Evolutionary conservation across 148 eudicot genomes (phyloP).

Genomic region (Rhododendron williamsianum): DNA sequence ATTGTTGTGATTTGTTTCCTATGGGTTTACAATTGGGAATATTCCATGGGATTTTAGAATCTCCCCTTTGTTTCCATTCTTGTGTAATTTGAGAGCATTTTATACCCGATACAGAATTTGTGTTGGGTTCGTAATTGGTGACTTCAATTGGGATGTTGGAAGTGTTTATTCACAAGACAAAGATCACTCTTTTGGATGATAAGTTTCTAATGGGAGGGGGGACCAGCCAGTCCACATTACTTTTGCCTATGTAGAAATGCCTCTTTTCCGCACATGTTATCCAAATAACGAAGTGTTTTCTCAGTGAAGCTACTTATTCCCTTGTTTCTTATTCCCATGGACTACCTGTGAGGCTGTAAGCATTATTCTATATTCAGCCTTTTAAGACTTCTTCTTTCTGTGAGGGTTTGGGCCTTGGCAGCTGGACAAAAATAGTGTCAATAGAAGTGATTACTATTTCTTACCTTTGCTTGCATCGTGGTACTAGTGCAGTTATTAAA

Average conservation of each 20-base stretch:
- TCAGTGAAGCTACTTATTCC: background rate
- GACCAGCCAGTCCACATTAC: background rate
- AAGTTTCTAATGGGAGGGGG: conserved; percentile 16
- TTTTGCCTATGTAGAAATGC: conserved; percentile 6
- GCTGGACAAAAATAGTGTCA: background rate
- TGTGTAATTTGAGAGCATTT: background rate
- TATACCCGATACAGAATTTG: background rate
- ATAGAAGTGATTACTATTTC: background rate
- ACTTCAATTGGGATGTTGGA: background rate
- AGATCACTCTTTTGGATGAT: conserved; percentile 8
- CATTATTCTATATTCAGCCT: background rate
- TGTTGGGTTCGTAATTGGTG: background rate
- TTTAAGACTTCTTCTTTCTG: background rate
- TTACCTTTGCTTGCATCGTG: background rate
- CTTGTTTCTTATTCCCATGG: conserved; percentile 10
- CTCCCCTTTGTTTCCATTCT: background rate
- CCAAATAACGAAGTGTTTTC: conserved; percentile 6
- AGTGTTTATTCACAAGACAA: conserved; percentile 10
- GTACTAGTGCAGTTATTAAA: background rate
- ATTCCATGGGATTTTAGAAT: background rate
- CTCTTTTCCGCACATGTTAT: background rate
- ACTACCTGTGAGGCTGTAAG: conserved; percentile 1
- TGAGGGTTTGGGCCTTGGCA: conserved; percentile 1
- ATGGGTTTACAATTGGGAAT: background rate
- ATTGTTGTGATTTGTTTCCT: background rate